Conservation (phyloP, 371 early-diverging fungal species). For the Mucor plumbeus region DNA sequence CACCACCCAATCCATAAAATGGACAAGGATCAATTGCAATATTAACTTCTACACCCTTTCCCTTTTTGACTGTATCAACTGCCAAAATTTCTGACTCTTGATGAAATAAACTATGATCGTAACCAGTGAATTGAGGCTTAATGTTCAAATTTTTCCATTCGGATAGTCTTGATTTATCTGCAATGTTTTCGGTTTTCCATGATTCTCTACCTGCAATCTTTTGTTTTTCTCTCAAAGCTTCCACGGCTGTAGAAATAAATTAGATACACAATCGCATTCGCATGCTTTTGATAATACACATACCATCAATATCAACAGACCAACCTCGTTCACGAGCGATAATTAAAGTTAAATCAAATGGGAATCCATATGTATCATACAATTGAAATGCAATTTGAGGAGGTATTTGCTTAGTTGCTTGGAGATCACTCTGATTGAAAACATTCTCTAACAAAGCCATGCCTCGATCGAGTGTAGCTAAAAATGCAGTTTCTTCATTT, state of each 20-base stretch:
- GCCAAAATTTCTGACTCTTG: constrained; percentile 61
- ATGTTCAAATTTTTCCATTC: constrained; percentile 51
- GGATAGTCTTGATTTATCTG: constrained; percentile 39
- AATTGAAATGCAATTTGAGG: constrained; percentile 69
- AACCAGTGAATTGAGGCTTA: constrained; percentile 63
- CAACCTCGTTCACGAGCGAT: constrained; percentile 78
- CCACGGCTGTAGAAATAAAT: constrained; percentile 43
- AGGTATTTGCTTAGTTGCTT: constrained; percentile 43
- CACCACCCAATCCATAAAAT: constrained; percentile 79
- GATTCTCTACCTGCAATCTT: constrained; percentile 47
- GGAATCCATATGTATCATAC: constrained; percentile 82
- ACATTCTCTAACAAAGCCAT: constrained; percentile 62
- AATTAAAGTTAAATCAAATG: constrained; percentile 71
- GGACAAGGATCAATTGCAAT: constrained; percentile 74
- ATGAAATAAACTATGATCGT: constrained; percentile 48
- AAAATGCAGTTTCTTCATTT: constrained; percentile 75
- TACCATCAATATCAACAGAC: constrained; percentile 66
- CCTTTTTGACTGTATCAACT: constrained; percentile 41
- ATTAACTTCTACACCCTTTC: constrained; percentile 38
- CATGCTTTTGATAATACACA: neutral
- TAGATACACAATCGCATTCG: neutral
- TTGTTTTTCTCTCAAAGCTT: constrained; percentile 23
- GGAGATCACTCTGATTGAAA: constrained; percentile 52
- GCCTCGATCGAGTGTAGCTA: constrained; percentile 68
- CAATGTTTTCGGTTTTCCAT: constrained; percentile 53